Conservation (phyloP, 495 filamentous ascomycete genomes). For the Hypoxylon fuscum region DNA sequence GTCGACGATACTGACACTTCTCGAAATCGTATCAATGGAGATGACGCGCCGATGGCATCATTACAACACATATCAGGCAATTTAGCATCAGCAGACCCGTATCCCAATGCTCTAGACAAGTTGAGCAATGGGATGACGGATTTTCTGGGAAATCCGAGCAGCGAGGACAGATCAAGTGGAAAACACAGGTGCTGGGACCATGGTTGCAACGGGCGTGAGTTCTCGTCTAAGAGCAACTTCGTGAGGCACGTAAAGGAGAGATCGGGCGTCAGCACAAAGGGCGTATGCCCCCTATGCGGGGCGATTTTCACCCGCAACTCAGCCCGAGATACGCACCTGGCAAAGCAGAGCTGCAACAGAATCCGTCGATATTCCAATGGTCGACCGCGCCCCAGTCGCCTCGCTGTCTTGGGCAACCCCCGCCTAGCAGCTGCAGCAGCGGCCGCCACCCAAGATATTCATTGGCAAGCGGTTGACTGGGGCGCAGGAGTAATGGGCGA, state of each 20-base stretch:
- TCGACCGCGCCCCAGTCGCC: slow-evolving; percentile 42
- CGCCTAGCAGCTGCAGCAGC: slow-evolving; percentile 40
- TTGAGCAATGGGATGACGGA: slow-evolving; percentile 33
- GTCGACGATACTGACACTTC: slow-evolving; percentile 37
- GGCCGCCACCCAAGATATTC: slow-evolving; percentile 40
- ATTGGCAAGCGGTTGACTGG: slow-evolving; percentile 39
- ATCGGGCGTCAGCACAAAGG: slow-evolving; percentile 84
- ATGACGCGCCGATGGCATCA: slow-evolving; percentile 32
- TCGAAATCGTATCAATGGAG: slow-evolving; percentile 40
- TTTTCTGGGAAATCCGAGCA: slow-evolving; percentile 29
- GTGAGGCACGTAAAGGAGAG: slow-evolving; percentile 90
- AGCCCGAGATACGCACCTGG: slow-evolving; percentile 84
- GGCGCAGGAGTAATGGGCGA: slow-evolving; percentile 31
- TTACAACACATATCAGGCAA: slow-evolving; percentile 40
- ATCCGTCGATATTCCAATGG: slow-evolving; percentile 46
- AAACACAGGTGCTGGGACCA: slow-evolving; percentile 98
- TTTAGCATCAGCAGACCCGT: slow-evolving; percentile 18
- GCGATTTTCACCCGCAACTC: slow-evolving; percentile 92
- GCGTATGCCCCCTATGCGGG: slow-evolving; percentile 83
- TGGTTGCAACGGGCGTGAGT: slow-evolving; percentile 93
- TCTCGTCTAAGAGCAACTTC: slow-evolving; percentile 94
- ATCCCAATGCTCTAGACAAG: slow-evolving; percentile 35
- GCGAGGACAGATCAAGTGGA: slow-evolving; percentile 24
- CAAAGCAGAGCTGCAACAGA: slow-evolving; percentile 45
- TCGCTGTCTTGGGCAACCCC: slow-evolving; percentile 43